Percentiles rank a stretch among this genome's conserved stretches.
Evolutionary conservation across 805 yeast genomes (phyloP).

Genomic region (Hanseniaspora clermontiae): DNA sequence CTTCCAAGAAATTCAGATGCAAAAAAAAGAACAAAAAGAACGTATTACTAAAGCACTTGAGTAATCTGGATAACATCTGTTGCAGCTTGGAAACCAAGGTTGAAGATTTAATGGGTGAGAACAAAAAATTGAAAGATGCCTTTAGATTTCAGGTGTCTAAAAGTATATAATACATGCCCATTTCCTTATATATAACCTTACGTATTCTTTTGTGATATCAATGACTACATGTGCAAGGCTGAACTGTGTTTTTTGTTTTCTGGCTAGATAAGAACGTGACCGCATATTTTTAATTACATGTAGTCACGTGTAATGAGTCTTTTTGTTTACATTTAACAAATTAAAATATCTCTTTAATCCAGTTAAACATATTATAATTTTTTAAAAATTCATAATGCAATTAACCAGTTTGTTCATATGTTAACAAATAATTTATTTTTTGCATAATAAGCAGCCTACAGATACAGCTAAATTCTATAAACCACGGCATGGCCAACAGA

Average conservation of each 20-base stretch:
- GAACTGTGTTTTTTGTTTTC: background rate
- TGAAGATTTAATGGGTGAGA: conserved; percentile 1
- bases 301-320: background rate
- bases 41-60: conserved; percentile 4
- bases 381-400: background rate
- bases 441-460: too few relatives aligned
- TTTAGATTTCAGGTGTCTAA: background rate
- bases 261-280: too few relatives aligned
- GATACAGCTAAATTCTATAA: too few relatives aligned
- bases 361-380: background rate
- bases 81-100: background rate
- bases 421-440: too few relatives aligned
- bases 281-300: background rate
- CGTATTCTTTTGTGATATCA: too few relatives aligned
- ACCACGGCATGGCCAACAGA: too few relatives aligned
- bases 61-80: background rate
- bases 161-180: background rate
- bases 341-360: background rate
- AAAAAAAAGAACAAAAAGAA: conserved; percentile 10
- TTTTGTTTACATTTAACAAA: background rate
- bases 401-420: background rate
- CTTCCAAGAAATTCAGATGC: conserved; percentile 10
- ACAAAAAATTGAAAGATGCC: background rate
- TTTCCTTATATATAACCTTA: too few relatives aligned
- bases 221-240: background rate